Conservation (phyloP, 768 basidiomycete genomes). For the Trametes maxima region DNA sequence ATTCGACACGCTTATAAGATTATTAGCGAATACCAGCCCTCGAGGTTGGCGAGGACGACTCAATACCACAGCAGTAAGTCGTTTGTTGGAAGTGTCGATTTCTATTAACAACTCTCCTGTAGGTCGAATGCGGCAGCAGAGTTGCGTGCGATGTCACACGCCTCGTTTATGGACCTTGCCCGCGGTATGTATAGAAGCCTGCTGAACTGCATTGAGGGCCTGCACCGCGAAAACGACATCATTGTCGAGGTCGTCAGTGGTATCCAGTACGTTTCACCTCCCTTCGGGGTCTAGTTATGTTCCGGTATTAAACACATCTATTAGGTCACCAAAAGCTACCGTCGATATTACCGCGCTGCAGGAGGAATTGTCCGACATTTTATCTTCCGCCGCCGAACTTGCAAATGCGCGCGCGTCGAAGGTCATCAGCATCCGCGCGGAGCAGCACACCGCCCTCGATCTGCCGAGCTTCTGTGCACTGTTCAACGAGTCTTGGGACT, state of each 20-base stretch:
- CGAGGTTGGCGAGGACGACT: slow-evolving; percentile 55
- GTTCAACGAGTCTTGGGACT: slow-evolving; percentile 86
- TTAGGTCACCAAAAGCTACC: slow-evolving; percentile 43
- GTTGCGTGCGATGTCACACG: slow-evolving; percentile 67
- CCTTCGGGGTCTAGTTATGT: not conserved
- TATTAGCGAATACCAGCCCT: slow-evolving; percentile 61
- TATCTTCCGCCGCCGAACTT: slow-evolving; percentile 81
- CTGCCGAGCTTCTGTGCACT: slow-evolving; percentile 76
- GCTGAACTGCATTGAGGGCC: slow-evolving; percentile 65
- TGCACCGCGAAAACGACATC: slow-evolving; percentile 61
- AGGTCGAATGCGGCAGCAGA: slow-evolving; percentile 54
- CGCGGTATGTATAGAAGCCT: slow-evolving; percentile 62
- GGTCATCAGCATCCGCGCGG: slow-evolving; percentile 73
- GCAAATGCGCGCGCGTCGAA: slow-evolving; percentile 82
- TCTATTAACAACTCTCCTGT: not conserved
- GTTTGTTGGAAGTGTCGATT: not conserved
- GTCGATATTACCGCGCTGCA: slow-evolving; percentile 49
- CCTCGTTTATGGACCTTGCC: slow-evolving; percentile 66
- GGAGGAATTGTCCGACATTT: slow-evolving; percentile 74
- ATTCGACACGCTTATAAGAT: not conserved
- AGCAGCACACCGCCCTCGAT: slow-evolving; percentile 75
- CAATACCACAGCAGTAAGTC: slow-evolving; percentile 30
- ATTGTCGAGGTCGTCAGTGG: slow-evolving; percentile 61
- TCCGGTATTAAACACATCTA: not conserved
- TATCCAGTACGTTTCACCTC: slow-evolving; percentile 40